Conservation (phyloP, 495 filamentous ascomycete species). For the Penicillium taxi region DNA sequence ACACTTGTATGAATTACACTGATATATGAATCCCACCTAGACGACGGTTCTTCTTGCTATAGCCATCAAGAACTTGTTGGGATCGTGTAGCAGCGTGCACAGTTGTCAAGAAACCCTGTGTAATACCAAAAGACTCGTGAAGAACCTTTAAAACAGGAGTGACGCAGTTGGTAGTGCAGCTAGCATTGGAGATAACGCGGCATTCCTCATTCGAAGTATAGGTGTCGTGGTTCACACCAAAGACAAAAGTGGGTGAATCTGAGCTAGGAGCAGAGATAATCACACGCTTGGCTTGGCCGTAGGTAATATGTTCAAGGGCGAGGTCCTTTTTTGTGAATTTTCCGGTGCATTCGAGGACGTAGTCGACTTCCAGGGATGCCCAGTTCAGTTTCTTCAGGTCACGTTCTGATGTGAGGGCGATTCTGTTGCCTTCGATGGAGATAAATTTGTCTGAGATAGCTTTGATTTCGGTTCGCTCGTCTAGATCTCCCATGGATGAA, state of each 20-base stretch:
- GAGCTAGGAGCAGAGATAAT: conserved; percentile 31
- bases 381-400: conserved; percentile 30
- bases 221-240: conserved; percentile 25
- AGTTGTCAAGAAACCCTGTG: conserved; percentile 28
- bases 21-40: conserved; percentile 12
- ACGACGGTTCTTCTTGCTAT: conserved; percentile 33
- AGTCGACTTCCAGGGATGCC: conserved; percentile 23
- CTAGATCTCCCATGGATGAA: conserved; percentile 26
- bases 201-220: conserved; percentile 20
- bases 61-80: conserved; percentile 32
- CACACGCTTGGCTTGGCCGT: conserved; percentile 27
- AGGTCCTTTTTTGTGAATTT: conserved; percentile 31
- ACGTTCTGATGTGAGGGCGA: conserved; percentile 28
- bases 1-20: not conserved
- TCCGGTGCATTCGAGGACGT: conserved; percentile 31
- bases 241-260: conserved; percentile 29
- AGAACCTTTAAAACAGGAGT: conserved; percentile 30
- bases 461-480: conserved; percentile 21
- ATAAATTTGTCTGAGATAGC: conserved; percentile 22
- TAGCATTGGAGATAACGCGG: conserved; percentile 26
- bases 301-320: conserved; percentile 24
- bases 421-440: conserved; percentile 17
- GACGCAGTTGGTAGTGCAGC: conserved; percentile 32
- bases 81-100: conserved; percentile 30
- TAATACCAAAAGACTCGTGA: conserved; percentile 22